Percentiles rank a stretch among this genome's conserved stretches.
Evolutionary conservation across 257 asterid species (phyloP).

Genomic region (Haberlea rhodopensis): DNA sequence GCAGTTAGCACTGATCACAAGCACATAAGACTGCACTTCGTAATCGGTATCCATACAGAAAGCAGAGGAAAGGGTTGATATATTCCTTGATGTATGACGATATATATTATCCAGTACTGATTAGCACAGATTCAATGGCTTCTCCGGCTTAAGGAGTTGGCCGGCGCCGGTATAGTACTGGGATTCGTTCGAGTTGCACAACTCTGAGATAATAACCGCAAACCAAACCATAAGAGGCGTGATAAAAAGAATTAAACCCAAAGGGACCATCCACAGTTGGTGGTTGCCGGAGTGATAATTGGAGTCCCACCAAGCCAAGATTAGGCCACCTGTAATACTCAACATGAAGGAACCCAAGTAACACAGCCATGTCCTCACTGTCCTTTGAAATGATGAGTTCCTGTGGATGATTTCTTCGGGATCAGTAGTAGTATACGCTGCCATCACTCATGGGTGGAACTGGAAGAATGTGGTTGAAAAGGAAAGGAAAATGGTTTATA

Average conservation of each 20-base stretch:
- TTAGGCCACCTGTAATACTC: constrained; percentile 41
- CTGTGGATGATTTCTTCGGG: not conserved
- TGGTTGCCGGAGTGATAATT: constrained; percentile 39
- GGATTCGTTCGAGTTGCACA: not conserved
- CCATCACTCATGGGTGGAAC: not conserved
- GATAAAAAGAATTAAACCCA: constrained; percentile 42
- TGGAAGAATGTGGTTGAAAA: not conserved
- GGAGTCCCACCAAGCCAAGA: constrained; percentile 41
- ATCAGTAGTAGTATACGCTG: not conserved
- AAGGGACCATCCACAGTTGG: constrained; percentile 61
- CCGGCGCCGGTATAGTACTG: not conserved
- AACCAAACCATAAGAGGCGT: constrained; percentile 38
- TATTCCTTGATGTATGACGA: not conserved
- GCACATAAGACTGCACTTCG: too few relatives aligned
- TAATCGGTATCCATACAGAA: not conserved
- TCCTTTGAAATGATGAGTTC: not conserved
- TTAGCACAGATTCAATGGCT: not conserved
- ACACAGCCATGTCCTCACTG: not conserved
- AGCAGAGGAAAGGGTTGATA: not conserved
- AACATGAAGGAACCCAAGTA: constrained; percentile 32
- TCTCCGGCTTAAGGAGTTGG: not conserved
- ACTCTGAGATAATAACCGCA: constrained; percentile 33
- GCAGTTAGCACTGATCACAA: too few relatives aligned
- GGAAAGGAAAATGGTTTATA: not conserved
- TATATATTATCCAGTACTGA: not conserved